Percentiles rank a stretch among this genome's conserved stretches.
phyloP scores from a whole-genome alignment of 2,329 filamentous ascomycete genomes.

The Cladosporium austrohemisphaericum region DNA sequence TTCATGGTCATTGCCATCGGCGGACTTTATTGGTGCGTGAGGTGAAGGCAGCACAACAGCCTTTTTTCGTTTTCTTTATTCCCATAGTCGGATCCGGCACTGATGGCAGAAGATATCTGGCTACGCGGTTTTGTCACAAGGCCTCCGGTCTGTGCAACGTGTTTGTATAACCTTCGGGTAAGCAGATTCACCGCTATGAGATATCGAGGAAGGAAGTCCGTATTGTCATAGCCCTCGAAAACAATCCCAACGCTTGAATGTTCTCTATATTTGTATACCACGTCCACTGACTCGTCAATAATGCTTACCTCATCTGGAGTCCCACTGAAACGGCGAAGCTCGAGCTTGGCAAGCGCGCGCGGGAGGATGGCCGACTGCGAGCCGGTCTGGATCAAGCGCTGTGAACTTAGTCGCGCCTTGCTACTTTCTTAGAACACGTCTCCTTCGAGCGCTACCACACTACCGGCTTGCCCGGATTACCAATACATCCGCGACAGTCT shows the following conservation, averaged over 20 bases:
- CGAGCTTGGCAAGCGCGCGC: constrained; percentile 7
- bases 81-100: no score
- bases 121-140: no score
- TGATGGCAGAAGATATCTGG: no score
- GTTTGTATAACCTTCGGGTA: no score
- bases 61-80: no score
- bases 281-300: background rate
- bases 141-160: no score
- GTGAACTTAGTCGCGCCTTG: constrained; percentile 14
- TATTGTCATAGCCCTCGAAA: no score
- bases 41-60: no score
- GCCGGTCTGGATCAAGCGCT: background rate
- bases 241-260: background rate
- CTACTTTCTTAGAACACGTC: constrained; percentile 9
- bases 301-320: constrained; percentile 8
- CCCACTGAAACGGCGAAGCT: constrained; percentile 1
- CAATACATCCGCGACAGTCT: background rate
- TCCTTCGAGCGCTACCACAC: constrained; percentile 4
- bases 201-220: background rate
- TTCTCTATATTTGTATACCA: background rate
- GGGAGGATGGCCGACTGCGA: background rate
- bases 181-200: no score
- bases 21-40: background rate
- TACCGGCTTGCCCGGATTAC: background rate
- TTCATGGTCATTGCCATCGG: background rate